Conservation (phyloP, 2,329 filamentous ascomycete genomes). For the Claviceps monticola region DNA sequence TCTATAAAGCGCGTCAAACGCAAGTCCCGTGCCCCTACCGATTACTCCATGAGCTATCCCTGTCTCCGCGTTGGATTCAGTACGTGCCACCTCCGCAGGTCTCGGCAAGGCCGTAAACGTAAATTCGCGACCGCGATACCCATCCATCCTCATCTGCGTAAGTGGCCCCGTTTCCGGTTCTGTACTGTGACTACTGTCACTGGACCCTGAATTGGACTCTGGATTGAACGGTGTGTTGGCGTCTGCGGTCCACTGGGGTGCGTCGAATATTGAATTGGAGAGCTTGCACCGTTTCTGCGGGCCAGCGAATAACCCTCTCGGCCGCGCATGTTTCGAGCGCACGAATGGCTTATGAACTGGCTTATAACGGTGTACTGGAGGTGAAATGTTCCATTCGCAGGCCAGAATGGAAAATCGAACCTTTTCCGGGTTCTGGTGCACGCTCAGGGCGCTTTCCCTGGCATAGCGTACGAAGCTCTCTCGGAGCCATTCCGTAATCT, state of each 20-base stretch:
- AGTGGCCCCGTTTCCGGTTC: too few relatives aligned
- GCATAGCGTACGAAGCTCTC: slow-evolving; percentile 24
- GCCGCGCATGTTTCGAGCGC: background rate
- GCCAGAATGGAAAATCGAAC: slow-evolving; percentile 28
- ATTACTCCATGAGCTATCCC: background rate
- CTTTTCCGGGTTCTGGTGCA: slow-evolving; percentile 18
- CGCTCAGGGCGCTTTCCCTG: slow-evolving; percentile 18
- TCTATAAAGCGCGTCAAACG: background rate
- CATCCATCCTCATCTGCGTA: background rate
- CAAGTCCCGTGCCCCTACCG: background rate
- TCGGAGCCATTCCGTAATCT: slow-evolving; percentile 25
- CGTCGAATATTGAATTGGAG: background rate
- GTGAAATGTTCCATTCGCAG: slow-evolving; percentile 24
- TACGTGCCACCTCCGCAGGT: background rate
- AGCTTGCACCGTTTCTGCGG: background rate
- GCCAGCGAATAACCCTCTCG: background rate
- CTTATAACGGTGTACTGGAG: background rate
- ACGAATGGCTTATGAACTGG: too few relatives aligned
- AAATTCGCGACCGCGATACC: background rate
- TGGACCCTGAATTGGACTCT: background rate
- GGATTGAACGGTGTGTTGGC: background rate
- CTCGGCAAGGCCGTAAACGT: background rate
- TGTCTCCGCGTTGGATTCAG: background rate
- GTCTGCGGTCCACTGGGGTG: background rate
- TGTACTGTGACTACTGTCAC: too few relatives aligned